Percentiles rank a stretch among this genome's conserved stretches.
These are phyloP conservation scores for Tulasnella sp. DNA, from an alignment of 768 basidiomycete genomes.

Conservation along the genomic window DNA sequence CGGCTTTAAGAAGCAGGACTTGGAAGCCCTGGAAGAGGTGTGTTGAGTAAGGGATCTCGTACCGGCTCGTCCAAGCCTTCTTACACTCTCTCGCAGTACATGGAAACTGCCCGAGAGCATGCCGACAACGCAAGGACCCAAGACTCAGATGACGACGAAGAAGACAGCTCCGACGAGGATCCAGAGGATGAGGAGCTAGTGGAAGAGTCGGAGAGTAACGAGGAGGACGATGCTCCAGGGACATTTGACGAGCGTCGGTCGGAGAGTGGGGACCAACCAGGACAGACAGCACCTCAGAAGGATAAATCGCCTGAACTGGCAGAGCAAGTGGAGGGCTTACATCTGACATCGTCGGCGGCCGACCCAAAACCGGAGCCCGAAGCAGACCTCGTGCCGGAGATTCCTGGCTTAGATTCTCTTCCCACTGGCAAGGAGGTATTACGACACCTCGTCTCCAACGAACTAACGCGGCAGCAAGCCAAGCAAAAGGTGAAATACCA, in stretches of 20 bases:
- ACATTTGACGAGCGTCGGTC: slow-evolving; percentile 22
- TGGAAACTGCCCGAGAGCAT: not conserved
- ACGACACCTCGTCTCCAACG: slow-evolving; percentile 46
- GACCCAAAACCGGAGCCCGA: not conserved
- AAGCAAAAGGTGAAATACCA: slow-evolving; percentile 70
- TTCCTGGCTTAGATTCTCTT: not conserved
- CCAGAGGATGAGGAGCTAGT: slow-evolving; percentile 22
- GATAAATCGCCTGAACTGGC: not conserved
- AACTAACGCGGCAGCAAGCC: slow-evolving; percentile 51
- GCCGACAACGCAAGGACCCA: slow-evolving; percentile 26
- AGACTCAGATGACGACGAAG: slow-evolving; percentile 32
- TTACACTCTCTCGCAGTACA: not conserved
- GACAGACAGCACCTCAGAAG: not conserved
- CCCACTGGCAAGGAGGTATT: slow-evolving; percentile 19
- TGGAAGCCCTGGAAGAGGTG: slow-evolving; percentile 80
- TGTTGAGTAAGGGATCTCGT: no score
- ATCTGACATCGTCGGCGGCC: not conserved
- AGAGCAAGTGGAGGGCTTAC: not conserved
- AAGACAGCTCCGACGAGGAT: slow-evolving; percentile 35
- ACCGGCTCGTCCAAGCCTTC: not conserved
- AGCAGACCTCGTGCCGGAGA: not conserved
- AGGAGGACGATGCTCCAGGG: slow-evolving; percentile 16
- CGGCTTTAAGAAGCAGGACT: slow-evolving; percentile 80
- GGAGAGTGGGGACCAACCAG: slow-evolving; percentile 21
- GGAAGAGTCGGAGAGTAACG: slow-evolving; percentile 23